These are phyloP conservation scores for Aureobasidium sp. DNA, from an alignment of 2,329 filamentous ascomycete genomes.

Conservation along the genomic window DNA sequence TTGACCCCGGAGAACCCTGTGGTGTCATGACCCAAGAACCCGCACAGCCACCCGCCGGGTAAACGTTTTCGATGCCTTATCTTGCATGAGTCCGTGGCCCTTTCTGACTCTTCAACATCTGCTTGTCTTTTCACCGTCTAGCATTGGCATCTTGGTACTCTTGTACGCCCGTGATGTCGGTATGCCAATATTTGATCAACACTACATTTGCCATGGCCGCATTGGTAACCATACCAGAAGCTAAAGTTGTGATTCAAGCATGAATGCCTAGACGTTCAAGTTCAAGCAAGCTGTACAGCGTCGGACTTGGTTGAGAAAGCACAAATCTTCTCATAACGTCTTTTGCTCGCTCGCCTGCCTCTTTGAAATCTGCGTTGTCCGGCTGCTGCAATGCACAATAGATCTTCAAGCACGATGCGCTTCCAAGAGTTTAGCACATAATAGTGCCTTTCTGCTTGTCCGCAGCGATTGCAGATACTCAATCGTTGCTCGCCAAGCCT, in stretches of 20 bases:
- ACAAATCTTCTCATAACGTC: neutral
- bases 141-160: neutral
- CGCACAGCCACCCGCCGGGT: conserved; percentile 1
- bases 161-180: neutral
- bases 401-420: neutral
- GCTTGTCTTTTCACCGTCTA: neutral
- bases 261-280: neutral
- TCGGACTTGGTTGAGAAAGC: neutral
- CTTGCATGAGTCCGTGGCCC: neutral
- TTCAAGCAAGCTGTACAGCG: neutral
- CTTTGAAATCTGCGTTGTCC: neutral
- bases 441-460: neutral
- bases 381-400: neutral
- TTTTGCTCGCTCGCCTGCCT: neutral
- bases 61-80: neutral
- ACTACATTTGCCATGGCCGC: neutral
- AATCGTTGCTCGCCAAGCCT: conserved; percentile 4
- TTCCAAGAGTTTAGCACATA: neutral
- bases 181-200: conserved; percentile 6
- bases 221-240: neutral
- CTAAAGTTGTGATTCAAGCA: neutral
- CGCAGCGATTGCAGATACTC: neutral
- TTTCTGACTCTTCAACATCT: neutral
- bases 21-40: neutral
- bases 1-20: neutral